phyloP scores from a whole-genome alignment of 208 protist species.

The Phytomonas serpens region DNA sequence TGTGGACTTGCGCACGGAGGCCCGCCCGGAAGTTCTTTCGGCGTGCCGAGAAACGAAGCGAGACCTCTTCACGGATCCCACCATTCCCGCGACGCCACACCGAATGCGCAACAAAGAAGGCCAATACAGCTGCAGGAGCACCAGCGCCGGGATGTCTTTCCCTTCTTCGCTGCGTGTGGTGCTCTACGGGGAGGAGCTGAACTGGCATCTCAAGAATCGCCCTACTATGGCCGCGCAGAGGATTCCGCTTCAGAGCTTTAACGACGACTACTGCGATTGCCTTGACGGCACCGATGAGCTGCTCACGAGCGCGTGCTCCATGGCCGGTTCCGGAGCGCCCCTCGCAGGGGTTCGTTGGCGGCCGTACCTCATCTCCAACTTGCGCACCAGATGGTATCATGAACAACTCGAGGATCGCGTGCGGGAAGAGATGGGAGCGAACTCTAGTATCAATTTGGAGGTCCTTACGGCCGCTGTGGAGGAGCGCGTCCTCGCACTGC shows the following conservation, averaged over 20 bases:
- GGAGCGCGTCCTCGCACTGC: constrained; percentile 11
- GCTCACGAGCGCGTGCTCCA: constrained; percentile 68
- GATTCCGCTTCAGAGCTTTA: constrained; percentile 42
- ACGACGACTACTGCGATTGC: constrained; percentile 87
- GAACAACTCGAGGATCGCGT: constrained; percentile 10
- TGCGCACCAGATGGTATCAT: constrained; percentile 40
- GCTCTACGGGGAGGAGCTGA: constrained; percentile 36
- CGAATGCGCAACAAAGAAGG: not conserved
- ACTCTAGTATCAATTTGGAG: not conserved
- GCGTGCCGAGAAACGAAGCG: constrained; percentile 18
- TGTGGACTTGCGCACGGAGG: constrained; percentile 33
- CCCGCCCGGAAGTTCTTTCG: constrained; percentile 19
- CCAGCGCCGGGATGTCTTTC: not conserved
- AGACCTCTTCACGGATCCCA: constrained; percentile 3
- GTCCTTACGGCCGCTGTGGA: not conserved
- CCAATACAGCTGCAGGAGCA: not conserved
- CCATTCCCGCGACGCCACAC: not conserved
- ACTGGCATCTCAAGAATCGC: constrained; percentile 26
- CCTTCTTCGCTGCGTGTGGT: constrained; percentile 30
- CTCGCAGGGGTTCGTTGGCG: constrained; percentile 33
- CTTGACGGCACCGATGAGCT: constrained; percentile 70
- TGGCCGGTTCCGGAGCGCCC: constrained; percentile 38
- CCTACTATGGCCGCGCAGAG: constrained; percentile 39
- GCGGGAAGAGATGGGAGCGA: not conserved
- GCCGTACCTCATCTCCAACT: constrained; percentile 35